These are phyloP conservation scores for Leptographium procerum DNA, from an alignment of 2,329 filamentous ascomycete species.

Conservation along the genomic window DNA sequence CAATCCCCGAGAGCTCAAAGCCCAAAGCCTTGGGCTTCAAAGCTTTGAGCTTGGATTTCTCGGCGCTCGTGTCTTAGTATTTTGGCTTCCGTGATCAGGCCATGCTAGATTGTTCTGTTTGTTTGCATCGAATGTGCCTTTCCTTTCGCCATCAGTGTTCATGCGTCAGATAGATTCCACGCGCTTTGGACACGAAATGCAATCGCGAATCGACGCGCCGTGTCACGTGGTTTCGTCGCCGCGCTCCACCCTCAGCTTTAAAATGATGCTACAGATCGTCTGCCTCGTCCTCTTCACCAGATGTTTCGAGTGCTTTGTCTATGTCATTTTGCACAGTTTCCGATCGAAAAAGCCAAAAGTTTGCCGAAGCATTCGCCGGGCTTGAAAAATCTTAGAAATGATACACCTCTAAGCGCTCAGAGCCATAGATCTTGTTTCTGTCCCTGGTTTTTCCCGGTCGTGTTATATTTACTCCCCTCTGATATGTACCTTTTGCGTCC, in stretches of 20 bases:
- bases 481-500: too few relatives aligned
- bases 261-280: background rate
- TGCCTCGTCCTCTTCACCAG: too few relatives aligned
- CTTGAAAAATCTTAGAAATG: too few relatives aligned
- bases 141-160: background rate
- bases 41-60: background rate
- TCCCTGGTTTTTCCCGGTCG: too few relatives aligned
- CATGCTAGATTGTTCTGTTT: background rate
- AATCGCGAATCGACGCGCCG: background rate
- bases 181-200: background rate
- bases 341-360: too few relatives aligned
- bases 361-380: too few relatives aligned
- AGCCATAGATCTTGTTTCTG: too few relatives aligned
- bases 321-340: too few relatives aligned
- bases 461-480: too few relatives aligned
- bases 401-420: too few relatives aligned
- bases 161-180: background rate
- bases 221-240: background rate
- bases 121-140: background rate
- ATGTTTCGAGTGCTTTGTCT: too few relatives aligned
- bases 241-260: background rate
- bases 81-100: background rate
- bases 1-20: background rate
- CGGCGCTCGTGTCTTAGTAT: background rate
- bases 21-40: background rate